Base-by-base conservation (phyloP, 106 monocot species). In the Cymbidium sinense region DNA sequence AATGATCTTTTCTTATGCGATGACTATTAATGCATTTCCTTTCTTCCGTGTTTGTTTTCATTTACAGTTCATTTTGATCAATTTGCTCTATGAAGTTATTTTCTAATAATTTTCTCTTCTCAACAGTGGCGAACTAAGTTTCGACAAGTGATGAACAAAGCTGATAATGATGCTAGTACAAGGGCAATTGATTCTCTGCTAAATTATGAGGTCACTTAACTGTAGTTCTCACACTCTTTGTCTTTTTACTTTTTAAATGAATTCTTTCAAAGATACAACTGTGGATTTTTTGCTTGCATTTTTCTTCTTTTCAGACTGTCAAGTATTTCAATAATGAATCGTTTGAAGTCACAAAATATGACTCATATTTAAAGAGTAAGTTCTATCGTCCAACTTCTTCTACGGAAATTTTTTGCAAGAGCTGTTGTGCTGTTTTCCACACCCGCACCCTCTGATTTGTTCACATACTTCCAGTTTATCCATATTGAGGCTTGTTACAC, bases 241-340 rank as follows among this genome's bases (percentile, higher is more conserved):
- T 20, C 28, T 64, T 34, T 70, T 29, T 65, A 47, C 9, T 51
- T 33, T 55, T 11, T 37, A 31, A 72, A 35, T 77, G 62, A 43
- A 28, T 25, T 44, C 47, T 34, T 25, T 74, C 2, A 67, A 12
- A 54, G 9, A 12, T 41, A 51, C 21, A 47, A n/a, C 61, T 44
- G 10, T 43, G 27, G 11, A 43, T 13, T 25, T 25, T 81, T 10
- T 51, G 36, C 52, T 5, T 37, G 5, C 31, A 76, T 74, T 75
- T 82, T 69, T 50, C 41, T 54, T 69, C 71, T 83, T 44, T 74
- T 58, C 89, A 99, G 98, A 99, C 98, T 23, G 98, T 99, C 74
- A 99, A 99, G 73, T 99, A 90, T 87, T 99, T 99, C 90, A 99
- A 95, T 89, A 99, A 99, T 64, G 98, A 99, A 78, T 55, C 90